These are phyloP conservation scores for Xerocomellus intermedius DNA, from an alignment of 768 basidiomycete species.

Conservation along the genomic window DNA sequence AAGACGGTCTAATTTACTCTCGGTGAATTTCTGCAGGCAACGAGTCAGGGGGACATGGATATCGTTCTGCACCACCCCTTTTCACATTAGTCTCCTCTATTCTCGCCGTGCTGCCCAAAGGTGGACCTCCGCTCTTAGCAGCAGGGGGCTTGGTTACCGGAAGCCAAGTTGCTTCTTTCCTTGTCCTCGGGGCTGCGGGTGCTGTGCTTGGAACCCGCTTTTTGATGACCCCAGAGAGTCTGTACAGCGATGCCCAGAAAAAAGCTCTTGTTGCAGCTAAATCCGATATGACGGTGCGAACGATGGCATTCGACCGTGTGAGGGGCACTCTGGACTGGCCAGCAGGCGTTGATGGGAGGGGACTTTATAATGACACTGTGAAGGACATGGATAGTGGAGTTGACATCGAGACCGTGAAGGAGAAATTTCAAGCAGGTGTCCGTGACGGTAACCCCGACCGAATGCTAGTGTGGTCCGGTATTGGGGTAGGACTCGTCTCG, in stretches of 20 bases:
- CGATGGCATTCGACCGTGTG: constrained; percentile 61
- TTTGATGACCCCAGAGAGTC: constrained; percentile 61
- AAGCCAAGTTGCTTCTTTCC: constrained; percentile 58
- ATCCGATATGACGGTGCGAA: constrained; percentile 49
- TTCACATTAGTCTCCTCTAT: constrained; percentile 58
- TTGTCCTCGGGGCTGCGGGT: constrained; percentile 67
- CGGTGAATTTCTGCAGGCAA: constrained; percentile 44
- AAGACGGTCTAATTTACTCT: background rate
- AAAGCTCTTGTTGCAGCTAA: constrained; percentile 48
- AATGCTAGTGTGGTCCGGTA: constrained; percentile 67
- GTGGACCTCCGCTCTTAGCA: constrained; percentile 57
- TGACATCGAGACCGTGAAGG: constrained; percentile 40
- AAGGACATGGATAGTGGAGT: constrained; percentile 53
- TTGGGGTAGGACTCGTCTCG: constrained; percentile 58
- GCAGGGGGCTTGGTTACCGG: constrained; percentile 75
- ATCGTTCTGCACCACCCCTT: constrained; percentile 53
- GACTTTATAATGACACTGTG: constrained; percentile 48
- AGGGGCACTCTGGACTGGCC: constrained; percentile 62
- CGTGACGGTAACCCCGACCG: constrained; percentile 46
- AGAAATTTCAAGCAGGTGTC: constrained; percentile 46
- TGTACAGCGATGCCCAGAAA: constrained; percentile 55
- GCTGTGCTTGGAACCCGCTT: constrained; percentile 76
- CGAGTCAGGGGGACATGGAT: constrained; percentile 81
- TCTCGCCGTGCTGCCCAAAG: constrained; percentile 40
- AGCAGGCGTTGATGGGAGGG: constrained; percentile 55